phyloP scores from a whole-genome alignment of 2,329 filamentous ascomycete genomes.

The Fusarium pseudonygamai region DNA sequence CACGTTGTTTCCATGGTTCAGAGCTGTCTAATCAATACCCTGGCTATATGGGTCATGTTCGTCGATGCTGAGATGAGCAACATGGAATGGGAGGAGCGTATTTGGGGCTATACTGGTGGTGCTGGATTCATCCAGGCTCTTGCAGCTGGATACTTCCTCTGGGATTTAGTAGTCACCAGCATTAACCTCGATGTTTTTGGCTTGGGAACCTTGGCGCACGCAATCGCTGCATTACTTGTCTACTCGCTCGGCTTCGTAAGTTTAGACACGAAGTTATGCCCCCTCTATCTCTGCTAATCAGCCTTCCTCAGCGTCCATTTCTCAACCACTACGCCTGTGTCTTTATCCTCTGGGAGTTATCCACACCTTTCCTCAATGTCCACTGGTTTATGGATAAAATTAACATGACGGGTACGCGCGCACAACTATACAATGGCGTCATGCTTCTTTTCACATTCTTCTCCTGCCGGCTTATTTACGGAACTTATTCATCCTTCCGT shows the following conservation, averaged over 20 bases:
- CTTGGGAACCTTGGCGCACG: constrained; percentile 80
- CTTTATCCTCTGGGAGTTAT: constrained; percentile 90
- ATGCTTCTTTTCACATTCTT: constrained; percentile 79
- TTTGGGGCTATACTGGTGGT: constrained; percentile 82
- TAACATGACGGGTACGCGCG: constrained; percentile 76
- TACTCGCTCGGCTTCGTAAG: constrained; percentile 84
- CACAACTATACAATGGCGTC: constrained; percentile 82
- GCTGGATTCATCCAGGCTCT: constrained; percentile 79
- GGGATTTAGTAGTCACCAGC: constrained; percentile 78
- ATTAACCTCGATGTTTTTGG: constrained; percentile 77
- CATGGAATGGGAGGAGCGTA: constrained; percentile 73
- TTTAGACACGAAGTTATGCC: constrained; percentile 40
- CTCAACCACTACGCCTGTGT: constrained; percentile 83
- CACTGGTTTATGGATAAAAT: constrained; percentile 95
- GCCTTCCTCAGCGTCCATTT: constrained; percentile 72
- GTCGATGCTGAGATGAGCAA: constrained; percentile 72
- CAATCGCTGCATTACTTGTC: constrained; percentile 76
- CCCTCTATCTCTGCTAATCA: neutral
- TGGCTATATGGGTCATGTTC: constrained; percentile 79
- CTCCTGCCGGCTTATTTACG: constrained; percentile 79
- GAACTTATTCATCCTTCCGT: constrained; percentile 74
- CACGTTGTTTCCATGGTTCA: constrained; percentile 87
- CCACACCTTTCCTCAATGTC: constrained; percentile 84
- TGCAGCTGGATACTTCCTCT: constrained; percentile 84
- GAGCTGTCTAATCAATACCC: constrained; percentile 73